Evolutionary conservation across 306 rosid species (phyloP), one percentile per base, ranked within the genome.

Genomic region (Malus orientalis): DNA sequence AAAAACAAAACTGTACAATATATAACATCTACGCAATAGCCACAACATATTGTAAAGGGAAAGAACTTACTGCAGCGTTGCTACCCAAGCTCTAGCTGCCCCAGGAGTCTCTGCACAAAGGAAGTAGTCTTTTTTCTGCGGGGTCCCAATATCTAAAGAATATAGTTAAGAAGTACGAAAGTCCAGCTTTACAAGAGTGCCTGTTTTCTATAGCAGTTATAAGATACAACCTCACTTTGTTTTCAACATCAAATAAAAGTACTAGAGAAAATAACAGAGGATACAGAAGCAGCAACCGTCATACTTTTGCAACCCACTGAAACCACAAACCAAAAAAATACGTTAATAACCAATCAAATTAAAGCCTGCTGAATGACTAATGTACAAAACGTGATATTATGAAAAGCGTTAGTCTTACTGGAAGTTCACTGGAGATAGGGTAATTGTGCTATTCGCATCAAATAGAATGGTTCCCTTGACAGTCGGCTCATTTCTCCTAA

Each of bases 271-370:
- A 62, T 64, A 70, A 62, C 74, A 38, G 78, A 59, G 98, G 99
- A 96, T 96, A 96, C 99, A 96, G 70, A 96, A 72, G 83, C 99
- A 96, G 94, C 99, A 96, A 20, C 97, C 96, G 2, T 96, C 98
- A 59, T 96, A 96, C 96, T 91, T 96, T 51, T 96, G 89, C 42
- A 84, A 82, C 75, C 99, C 99, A 62, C 99, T 96, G 55, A 74
- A 68, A 80, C 79, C n/a, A 74, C 6, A 80, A 51, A 25, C 4
- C 32, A 55, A 14, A 66, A 72, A 74, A 54, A 29, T 73, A 80
- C 67, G 74, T 82, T 75, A 85, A 42, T 49, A 25, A 77, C 16
- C 30, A 63, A 27, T 3, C 40, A 74, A 79, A 81, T 57, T 0
- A 75, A 80, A 74, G 74, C 42, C 68, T 65, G 29, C 69, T 51